Percentiles rank a stretch among this genome's conserved stretches.
These are phyloP conservation scores for Chenopodium quinoa DNA, from an alignment of 148 eudicot genomes.

Conservation along the genomic window DNA sequence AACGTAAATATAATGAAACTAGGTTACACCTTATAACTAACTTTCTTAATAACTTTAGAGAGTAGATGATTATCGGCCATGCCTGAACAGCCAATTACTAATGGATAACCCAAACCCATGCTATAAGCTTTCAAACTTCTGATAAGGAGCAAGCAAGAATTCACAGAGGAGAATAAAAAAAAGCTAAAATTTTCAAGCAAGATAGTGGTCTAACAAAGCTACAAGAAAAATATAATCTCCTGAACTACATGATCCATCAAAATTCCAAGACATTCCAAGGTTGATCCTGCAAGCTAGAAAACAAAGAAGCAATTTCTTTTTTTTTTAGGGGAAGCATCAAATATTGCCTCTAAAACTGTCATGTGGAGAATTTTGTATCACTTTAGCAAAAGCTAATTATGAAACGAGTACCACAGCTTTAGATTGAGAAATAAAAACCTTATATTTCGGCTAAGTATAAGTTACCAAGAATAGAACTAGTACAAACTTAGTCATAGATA, in stretches of 20 bases:
- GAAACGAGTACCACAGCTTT: not conserved
- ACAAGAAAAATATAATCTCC: not conserved
- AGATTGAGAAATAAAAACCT: too few species aligned
- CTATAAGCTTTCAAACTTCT: not conserved
- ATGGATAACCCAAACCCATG: not conserved
- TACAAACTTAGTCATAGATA: conserved; percentile 8
- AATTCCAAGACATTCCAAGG: not conserved
- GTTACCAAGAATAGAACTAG: not conserved
- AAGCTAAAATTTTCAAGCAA: not conserved
- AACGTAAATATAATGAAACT: not conserved
- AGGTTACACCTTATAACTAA: not conserved
- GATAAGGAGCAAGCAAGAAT: not conserved
- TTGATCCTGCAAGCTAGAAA: not conserved
- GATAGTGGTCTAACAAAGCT: not conserved
- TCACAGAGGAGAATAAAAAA: not conserved
- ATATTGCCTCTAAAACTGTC: not conserved
- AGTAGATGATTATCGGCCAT: not conserved
- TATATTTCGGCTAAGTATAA: not conserved
- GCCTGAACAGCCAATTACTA: not conserved
- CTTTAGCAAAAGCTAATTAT: not conserved
- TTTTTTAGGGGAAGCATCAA: not conserved
- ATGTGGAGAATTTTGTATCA: not conserved
- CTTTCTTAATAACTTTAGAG: not conserved
- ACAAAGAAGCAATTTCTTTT: not conserved
- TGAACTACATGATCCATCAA: not conserved